Conservation (phyloP, 306 rosid genomes). For the Acacia crassicarpa region DNA sequence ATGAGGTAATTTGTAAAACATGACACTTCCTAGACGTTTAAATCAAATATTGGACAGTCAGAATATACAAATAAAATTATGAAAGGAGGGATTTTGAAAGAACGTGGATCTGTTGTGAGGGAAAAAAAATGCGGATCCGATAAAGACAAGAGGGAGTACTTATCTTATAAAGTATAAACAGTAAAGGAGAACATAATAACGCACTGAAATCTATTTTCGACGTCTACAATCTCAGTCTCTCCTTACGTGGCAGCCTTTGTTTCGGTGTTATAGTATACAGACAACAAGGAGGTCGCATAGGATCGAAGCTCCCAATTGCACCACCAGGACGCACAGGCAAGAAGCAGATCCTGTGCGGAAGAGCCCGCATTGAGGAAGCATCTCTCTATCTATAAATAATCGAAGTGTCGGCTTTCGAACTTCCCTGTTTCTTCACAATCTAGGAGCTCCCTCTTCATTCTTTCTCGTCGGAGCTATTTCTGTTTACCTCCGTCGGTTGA, state of each 20-base stretch:
- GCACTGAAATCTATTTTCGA: not conserved
- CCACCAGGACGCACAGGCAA: not conserved
- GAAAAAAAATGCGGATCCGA: no score
- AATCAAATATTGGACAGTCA: no score
- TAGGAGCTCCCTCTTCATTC: constrained; percentile 1
- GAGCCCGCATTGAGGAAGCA: constrained; percentile 32
- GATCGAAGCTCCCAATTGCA: not conserved
- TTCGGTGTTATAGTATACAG: not conserved
- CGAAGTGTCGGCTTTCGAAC: constrained; percentile 30
- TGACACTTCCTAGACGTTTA: no score
- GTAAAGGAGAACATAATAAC: not conserved
- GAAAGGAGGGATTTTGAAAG: no score
- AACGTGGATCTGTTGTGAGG: no score
- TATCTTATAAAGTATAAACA: no score
- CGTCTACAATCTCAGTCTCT: rapidly evolving
- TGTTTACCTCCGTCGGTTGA: constrained; percentile 20
- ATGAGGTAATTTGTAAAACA: no score
- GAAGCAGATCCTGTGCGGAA: not conserved
- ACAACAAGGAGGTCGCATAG: not conserved
- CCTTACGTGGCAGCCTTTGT: not conserved
- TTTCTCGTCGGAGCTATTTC: not conserved
- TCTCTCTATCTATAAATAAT: constrained; percentile 33
- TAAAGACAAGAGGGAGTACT: no score
- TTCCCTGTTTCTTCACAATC: constrained; percentile 25
- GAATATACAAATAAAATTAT: no score